phyloP scores from a whole-genome alignment of 148 eudicot species.

The Rhododendron molle region DNA sequence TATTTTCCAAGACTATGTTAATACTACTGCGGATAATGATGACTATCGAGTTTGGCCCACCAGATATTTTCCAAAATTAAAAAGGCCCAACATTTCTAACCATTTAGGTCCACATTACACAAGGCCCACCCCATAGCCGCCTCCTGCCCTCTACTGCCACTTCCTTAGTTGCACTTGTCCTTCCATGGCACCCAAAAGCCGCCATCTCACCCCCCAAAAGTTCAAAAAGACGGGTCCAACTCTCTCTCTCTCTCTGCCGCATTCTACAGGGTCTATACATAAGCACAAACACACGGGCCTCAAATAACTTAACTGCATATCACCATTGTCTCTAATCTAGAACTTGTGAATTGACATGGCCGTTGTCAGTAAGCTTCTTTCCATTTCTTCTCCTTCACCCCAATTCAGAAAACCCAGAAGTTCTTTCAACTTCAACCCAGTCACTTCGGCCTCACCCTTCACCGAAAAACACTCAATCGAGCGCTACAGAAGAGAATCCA shows the following conservation, averaged over 20 bases:
- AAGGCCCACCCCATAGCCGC: background rate
- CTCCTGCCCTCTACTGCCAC: background rate
- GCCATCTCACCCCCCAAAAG: slow-evolving; percentile 23
- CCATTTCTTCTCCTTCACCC: slow-evolving; percentile 18
- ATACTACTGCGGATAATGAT: too few relatives aligned
- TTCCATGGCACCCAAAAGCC: slow-evolving; percentile 28
- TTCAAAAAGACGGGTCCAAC: background rate
- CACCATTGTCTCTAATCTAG: background rate
- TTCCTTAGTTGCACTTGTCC: slow-evolving; percentile 11
- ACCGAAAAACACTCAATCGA: slow-evolving; percentile 69
- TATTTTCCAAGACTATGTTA: too few relatives aligned
- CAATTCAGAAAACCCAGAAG: slow-evolving; percentile 22
- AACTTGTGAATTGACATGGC: slow-evolving; percentile 26
- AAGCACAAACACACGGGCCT: background rate
- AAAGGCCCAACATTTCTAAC: too few relatives aligned
- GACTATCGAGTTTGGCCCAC: too few relatives aligned
- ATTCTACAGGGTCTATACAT: background rate
- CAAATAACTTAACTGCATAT: background rate
- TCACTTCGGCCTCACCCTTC: slow-evolving; percentile 57
- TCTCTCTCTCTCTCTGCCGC: too few relatives aligned
- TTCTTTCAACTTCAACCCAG: slow-evolving; percentile 1
- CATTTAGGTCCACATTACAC: background rate
- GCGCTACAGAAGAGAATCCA: slow-evolving; percentile 51
- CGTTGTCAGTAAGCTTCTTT: slow-evolving; percentile 29
- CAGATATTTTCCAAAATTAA: too few relatives aligned